phyloP scores from a whole-genome alignment of 257 asterid genomes.

The Capsicum rhomboideum region DNA sequence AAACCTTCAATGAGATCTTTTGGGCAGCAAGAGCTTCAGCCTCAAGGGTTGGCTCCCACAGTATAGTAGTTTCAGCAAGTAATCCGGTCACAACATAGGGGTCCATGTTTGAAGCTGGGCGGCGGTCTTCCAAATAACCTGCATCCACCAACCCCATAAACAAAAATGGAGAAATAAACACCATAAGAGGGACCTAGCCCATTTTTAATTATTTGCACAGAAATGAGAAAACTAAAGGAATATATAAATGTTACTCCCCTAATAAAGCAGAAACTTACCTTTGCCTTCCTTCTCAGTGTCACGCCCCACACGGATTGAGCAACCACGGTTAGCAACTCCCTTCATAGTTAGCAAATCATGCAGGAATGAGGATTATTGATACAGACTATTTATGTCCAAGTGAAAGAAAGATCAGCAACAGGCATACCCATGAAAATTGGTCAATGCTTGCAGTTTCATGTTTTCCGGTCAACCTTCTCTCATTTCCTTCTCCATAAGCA shows the following conservation, averaged over 20 bases:
- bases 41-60: conserved; percentile 93
- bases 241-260: not conserved
- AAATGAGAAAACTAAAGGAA: not conserved
- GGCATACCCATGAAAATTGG: conserved; percentile 83
- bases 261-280: conserved; percentile 30
- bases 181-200: not conserved
- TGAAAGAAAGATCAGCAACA: not conserved
- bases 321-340: conserved; percentile 99
- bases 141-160: not conserved
- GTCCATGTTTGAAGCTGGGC: conserved; percentile 99
- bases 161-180: not conserved
- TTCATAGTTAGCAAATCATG: conserved; percentile 17
- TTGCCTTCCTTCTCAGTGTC: conserved; percentile 92
- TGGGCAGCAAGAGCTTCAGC: conserved; percentile 91
- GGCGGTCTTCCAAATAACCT: conserved; percentile 98
- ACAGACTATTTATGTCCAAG: not conserved
- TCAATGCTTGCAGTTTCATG: conserved; percentile 91
- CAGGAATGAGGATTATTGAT: not conserved
- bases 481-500: conserved; percentile 98
- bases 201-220: not conserved
- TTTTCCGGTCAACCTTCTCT: conserved; percentile 94
- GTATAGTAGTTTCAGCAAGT: conserved; percentile 82
- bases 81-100: conserved; percentile 80
- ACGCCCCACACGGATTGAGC: conserved; percentile 99
- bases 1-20: conserved; percentile 64